Base-by-base conservation (phyloP, 371 early-diverging fungal species). In the Chytridium lagenaria region DNA sequence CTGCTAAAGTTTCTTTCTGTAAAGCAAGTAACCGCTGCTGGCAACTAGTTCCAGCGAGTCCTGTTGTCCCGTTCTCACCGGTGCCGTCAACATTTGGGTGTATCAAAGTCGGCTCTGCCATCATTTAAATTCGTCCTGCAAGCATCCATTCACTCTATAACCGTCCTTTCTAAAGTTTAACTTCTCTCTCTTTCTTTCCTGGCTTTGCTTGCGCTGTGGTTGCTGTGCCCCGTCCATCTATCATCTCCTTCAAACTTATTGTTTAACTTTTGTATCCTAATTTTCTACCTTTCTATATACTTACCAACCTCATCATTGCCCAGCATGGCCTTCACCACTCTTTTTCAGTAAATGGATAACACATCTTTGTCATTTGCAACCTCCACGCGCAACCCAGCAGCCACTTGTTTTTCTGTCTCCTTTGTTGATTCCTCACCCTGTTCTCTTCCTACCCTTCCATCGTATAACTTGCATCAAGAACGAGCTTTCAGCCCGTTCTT, bases 241-340 rank as follows among this genome's bases (percentile, higher is more conserved):
- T 44, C 19, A 12, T 12, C 44, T 44, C 7, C 12, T 44, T 19
- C n/a, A n/a, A 44, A 44, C 44, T 12, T 44, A 44, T 55, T 55
- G 5, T 55, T 16, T 7, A 55, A 23, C 57, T 23, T 19, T 55
- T 30, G 15, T 55, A 7, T 26, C 26, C 10, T 55, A 15, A 26
- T 30, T 55, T 10, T 55, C 7, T 15, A 55, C 57, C 57, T 30
- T 19, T 55, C 23, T 7, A 16, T 16, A 19, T 30, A 55, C 23
- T 55, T 23, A 16, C 57, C 7, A 15, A 7, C 57, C 7, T 55
- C 30, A 55, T 49, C 26, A 26, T 26, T 55, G 57, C 57, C 57
- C 57, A 55, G 57, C 57, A 55, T 55, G 57, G 57, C 57, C 26
- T 55, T 55, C 57, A 15, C 26, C 30, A 30, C 30, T 55, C 57